phyloP scores from a whole-genome alignment of 2,329 filamentous ascomycete genomes.

The Rachicladosporium sp. region DNA sequence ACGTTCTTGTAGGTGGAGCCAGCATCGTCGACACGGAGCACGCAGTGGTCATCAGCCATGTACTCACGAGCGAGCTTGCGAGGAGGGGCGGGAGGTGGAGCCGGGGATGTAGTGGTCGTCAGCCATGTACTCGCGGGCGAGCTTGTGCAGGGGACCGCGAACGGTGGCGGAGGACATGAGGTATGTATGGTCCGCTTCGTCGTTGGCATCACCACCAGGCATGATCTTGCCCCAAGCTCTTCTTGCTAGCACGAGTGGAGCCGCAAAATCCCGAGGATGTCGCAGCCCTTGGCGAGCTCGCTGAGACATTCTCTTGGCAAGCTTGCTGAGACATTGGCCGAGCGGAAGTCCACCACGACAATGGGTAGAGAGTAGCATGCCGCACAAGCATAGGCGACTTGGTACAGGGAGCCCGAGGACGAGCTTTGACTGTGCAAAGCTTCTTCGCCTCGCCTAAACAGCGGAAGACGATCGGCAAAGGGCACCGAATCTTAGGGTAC shows the following conservation, averaged over 20 bases:
- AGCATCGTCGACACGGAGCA: conserved; percentile 74
- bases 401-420: too few species aligned
- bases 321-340: too few species aligned
- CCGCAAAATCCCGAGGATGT: conserved; percentile 86
- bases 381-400: conserved; percentile 87
- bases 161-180: conserved; percentile 95
- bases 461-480: conserved; percentile 78
- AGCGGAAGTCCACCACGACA: too few species aligned
- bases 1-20: conserved; percentile 72
- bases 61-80: conserved; percentile 69
- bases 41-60: conserved; percentile 60
- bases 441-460: conserved; percentile 94
- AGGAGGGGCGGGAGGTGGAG: too few species aligned
- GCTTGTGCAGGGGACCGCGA: conserved; percentile 60
- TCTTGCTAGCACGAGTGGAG: conserved; percentile 64
- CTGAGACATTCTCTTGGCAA: too few species aligned
- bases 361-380: conserved; percentile 87
- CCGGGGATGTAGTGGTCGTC: conserved; percentile 61
- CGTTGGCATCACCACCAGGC: conserved; percentile 65
- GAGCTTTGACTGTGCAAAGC: too few species aligned
- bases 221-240: conserved; percentile 65
- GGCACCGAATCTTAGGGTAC: too few species aligned
- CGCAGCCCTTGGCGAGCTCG: conserved; percentile 72
- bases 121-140: conserved; percentile 66
- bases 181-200: conserved; percentile 55